These are phyloP conservation scores for Acanthamoeba divionensis DNA, from an alignment of 208 protist species.

Conservation along the genomic window DNA sequence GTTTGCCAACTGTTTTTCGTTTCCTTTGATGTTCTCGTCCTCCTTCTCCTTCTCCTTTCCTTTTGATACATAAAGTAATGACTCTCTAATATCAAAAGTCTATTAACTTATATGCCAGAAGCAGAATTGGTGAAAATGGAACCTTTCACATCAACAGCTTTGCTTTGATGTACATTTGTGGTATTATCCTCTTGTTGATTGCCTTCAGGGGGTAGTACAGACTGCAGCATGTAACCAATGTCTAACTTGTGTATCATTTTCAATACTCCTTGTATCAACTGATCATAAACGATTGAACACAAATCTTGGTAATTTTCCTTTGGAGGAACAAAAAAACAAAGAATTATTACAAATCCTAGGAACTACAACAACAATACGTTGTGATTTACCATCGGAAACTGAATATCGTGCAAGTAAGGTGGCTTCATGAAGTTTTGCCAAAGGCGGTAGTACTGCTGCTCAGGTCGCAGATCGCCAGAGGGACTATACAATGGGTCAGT, in stretches of 20 bases:
- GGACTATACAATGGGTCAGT: conserved; percentile 25
- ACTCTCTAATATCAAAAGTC: neutral
- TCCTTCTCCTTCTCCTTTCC: conserved; percentile 33
- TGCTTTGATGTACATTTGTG: neutral
- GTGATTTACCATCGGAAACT: neutral
- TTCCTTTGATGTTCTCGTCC: neutral
- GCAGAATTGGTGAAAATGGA: neutral
- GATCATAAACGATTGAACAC: conserved; percentile 47
- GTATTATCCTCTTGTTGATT: neutral
- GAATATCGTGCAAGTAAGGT: neutral
- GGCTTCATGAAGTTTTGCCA: conserved; percentile 31
- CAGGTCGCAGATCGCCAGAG: neutral
- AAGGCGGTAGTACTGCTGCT: conserved; percentile 46
- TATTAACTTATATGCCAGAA: neutral
- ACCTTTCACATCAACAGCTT: neutral
- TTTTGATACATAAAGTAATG: neutral
- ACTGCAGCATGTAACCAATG: conserved; percentile 30
- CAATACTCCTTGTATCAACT: conserved; percentile 40
- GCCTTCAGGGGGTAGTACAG: neutral
- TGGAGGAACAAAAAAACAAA: neutral
- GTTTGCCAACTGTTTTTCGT: no score
- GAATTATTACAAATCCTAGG: neutral
- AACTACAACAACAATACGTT: neutral
- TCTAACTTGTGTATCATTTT: conserved; percentile 13
- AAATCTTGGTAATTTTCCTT: conserved; percentile 30